A percentile compares a stretch with the other conserved stretches of the same genome.
Evolutionary conservation across 139 green algal species (phyloP).

Genomic region (Chlamydomonas incerta): DNA sequence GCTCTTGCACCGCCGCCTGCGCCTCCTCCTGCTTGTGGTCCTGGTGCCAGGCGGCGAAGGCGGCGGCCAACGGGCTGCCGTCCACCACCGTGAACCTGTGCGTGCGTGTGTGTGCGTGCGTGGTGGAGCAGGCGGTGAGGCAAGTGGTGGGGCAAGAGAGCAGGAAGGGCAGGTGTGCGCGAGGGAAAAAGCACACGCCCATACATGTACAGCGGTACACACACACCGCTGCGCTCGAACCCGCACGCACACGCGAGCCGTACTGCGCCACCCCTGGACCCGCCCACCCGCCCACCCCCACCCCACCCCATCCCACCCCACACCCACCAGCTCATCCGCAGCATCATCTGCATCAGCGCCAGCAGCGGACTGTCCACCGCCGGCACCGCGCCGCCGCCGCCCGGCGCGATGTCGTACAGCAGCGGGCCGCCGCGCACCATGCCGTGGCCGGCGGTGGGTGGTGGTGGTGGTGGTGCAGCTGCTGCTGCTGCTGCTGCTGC

Average conservation of each 20-base stretch:
- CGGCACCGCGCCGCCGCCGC: slow-evolving; percentile 44
- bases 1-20: background rate
- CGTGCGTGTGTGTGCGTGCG: too few relatives aligned
- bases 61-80: background rate
- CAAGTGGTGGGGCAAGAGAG: too few relatives aligned
- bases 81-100: background rate
- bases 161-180: background rate
- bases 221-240: too few relatives aligned
- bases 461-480: too few relatives aligned
- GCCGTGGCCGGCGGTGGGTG: background rate
- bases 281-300: background rate
- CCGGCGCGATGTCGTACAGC: slow-evolving; percentile 52
- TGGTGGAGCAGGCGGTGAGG: too few relatives aligned
- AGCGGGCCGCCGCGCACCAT: slow-evolving; percentile 49
- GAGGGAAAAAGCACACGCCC: background rate
- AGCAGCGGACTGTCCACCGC: slow-evolving; percentile 51
- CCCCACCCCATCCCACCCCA: background rate
- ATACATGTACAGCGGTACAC: too few relatives aligned
- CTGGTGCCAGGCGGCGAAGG: background rate
- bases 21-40: background rate
- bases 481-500: too few relatives aligned
- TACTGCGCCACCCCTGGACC: too few relatives aligned
- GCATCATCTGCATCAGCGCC: slow-evolving; percentile 48
- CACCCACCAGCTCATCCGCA: slow-evolving; percentile 52
- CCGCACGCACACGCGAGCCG: too few relatives aligned